Evolutionary conservation across 768 basidiomycete genomes (phyloP), one percentile per base, ranked within the genome.

Genomic region (Leccinellum rugosiceps): DNA sequence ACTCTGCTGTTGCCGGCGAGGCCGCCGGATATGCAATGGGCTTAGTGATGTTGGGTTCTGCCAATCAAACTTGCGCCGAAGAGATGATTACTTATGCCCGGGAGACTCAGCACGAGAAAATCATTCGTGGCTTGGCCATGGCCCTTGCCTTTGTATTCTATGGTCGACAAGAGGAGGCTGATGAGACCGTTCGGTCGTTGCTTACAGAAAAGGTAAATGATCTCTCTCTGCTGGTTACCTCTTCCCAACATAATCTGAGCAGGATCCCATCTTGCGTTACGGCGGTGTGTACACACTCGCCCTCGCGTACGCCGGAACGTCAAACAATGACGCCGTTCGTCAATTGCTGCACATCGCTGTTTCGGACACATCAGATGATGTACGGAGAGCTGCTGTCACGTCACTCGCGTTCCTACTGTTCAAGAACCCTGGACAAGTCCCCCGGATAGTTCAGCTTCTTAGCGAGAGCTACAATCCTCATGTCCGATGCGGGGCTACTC

Each of bases 401-500:
- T 87, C 92, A 13, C 82, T 99, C 43, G 94, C 97, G 0, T 98
- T 99, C 78, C 78, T 99, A 56, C 82, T 99, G 28, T 99, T 96
- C 83, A 94, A 98, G 76, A 97, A 91, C 71, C 95, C 97, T 13
- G 83, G 84, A 13, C 95, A 98, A 77, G 95, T 99, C 2, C 97
- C 97, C 19, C 82, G 97, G 46, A 92, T 98, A 58, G 97, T 99
- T 6, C 97, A 99, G 70, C 82, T 99, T 15, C 77, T 99, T 52
- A 94, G 92, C 62, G 97, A 99, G 78, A 96, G 94, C 66, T 99
- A 99, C 74, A 99, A 98, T 69, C 97, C 97, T 14, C 96, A 98
- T 70, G 97, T 99, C 23, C 84, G 97, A 44, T 98, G 96, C 60
- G 96, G 96, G 62, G 94, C 95, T 28, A 97, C 96, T 5, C 81